Base-by-base conservation (phyloP, 192 early-diverging fungal genomes). In the Umbelopsis sp. region DNA sequence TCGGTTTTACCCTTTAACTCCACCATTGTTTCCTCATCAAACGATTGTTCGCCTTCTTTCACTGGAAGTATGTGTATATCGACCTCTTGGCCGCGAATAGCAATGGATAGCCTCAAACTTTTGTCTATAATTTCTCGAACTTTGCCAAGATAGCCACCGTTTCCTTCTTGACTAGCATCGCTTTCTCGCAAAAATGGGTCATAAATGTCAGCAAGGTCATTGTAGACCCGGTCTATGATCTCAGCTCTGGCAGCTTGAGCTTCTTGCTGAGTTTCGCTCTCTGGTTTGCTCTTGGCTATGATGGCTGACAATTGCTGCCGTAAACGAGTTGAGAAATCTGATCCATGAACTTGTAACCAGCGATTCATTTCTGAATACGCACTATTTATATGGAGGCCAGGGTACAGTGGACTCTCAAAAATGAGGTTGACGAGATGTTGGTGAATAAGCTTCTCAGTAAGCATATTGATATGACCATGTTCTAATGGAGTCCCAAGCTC, bases 11-110 rank as follows among this genome's bases (percentile, higher is more conserved):
- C 71, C 16, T 74, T 73, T 20, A 68, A 49, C 13, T 76, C 74
- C 18, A 73, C 49, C 78, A 80, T 80, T 10, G 69, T 75, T 18
- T 80, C 74, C 49, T 71, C 74, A 44, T 80, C 71, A 70, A 76
- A 73, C 9, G 25, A 21, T 35, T 80, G 71, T 41, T 76, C 68
- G 7, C 78, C 78, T 67, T 80, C 78, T 10, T 73, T 50, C 11
- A 80, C 51, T 13, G 49, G 46, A 1, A 75, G 41, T 15, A 72
- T 76, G 12, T 50, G 37, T 25, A 80, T 80, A 7, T 76, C 78
- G 33, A 80, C 78, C 21, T 75, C 74, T 51, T 80, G 78, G 35
- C 78, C 78, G 35, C 78, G 78, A 18, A 80, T 80, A 21, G 78
- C 78, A 37, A 80, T 49, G 7, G 64, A 61, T n/a, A 80, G 33